Percentiles rank a stretch among this genome's conserved stretches.
These are phyloP conservation scores for Peronospora belbahrii DNA, from an alignment of 352 stramenopile genomes.

Conservation along the genomic window DNA sequence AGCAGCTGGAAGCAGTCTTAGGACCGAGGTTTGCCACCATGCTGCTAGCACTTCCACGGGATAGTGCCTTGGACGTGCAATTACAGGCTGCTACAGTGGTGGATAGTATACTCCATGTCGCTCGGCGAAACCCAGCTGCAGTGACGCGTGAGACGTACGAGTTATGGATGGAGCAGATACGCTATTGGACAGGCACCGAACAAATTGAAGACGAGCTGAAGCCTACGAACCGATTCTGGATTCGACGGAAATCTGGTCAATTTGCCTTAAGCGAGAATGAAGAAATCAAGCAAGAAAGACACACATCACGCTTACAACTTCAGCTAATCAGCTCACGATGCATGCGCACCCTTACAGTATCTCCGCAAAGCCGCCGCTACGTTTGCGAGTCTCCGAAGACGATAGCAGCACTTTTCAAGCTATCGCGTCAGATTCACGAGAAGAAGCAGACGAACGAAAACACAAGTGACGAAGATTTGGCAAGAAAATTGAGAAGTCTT, in stretches of 20 bases:
- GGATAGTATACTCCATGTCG: conserved; percentile 38
- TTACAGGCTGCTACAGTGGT: conserved; percentile 38
- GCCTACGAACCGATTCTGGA: conserved; percentile 10
- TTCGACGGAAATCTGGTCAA: conserved; percentile 9
- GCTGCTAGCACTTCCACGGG: conserved; percentile 35
- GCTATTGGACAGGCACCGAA: conserved; percentile 27
- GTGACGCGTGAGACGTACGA: conserved; percentile 41
- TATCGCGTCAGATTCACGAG: conserved; percentile 46
- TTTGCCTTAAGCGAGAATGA: conserved; percentile 1
- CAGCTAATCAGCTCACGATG: conserved; percentile 40
- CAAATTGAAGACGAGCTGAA: not conserved
- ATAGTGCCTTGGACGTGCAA: conserved; percentile 27
- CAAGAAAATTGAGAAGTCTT: conserved; percentile 15
- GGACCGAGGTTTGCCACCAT: conserved; percentile 27
- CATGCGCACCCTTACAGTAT: conserved; percentile 43
- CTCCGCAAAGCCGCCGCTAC: conserved; percentile 39
- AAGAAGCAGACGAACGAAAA: conserved; percentile 5
- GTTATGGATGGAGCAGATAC: conserved; percentile 58
- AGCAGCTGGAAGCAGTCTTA: conserved; percentile 32
- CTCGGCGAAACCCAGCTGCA: conserved; percentile 25
- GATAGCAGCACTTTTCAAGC: conserved; percentile 43
- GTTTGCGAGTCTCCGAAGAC: conserved; percentile 43
- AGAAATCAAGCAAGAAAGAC: not conserved
- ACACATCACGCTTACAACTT: conserved; percentile 17
- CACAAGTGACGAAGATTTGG: conserved; percentile 7